phyloP scores from a whole-genome alignment of 2,329 filamentous ascomycete genomes.

The Clarireedia homoeocarpa region DNA sequence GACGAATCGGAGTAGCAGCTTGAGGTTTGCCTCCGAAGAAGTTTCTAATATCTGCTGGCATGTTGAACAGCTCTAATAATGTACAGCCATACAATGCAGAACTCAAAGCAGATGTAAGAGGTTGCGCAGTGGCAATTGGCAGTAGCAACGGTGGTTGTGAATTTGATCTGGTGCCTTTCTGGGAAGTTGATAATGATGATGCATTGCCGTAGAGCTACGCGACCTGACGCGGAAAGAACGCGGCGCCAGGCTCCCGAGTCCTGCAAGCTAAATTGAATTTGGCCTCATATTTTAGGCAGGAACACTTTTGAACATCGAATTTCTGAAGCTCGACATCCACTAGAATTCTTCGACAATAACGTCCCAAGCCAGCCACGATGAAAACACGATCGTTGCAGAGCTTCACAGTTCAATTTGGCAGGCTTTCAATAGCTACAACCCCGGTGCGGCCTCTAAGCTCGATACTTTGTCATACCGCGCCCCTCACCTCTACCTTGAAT shows the following conservation, averaged over 20 bases:
- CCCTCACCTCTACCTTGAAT: conserved; percentile 22
- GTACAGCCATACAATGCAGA: background rate
- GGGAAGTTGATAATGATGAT: background rate
- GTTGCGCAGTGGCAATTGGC: background rate
- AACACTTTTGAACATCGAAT: background rate
- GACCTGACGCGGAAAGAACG: conserved; percentile 6
- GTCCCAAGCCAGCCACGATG: conserved; percentile 19
- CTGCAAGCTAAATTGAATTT: conserved; percentile 1
- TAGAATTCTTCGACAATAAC: conserved; percentile 2
- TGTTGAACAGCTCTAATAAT: conserved; percentile 32
- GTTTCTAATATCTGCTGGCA: conserved; percentile 82
- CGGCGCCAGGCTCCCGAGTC: conserved; percentile 1
- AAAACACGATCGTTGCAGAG: conserved; percentile 22
- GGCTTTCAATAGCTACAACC: conserved; percentile 26
- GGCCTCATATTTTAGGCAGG: background rate
- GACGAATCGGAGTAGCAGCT: conserved; percentile 35
- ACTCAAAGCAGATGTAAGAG: too few relatives aligned
- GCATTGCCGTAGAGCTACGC: background rate
- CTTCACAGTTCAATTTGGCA: conserved; percentile 26
- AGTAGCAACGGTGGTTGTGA: conserved; percentile 1
- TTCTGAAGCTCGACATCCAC: background rate
- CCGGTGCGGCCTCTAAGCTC: conserved; percentile 24
- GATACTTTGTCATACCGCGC: conserved; percentile 10
- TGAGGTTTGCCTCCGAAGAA: conserved; percentile 74
- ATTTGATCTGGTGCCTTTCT: background rate